Percentiles rank a stretch among this genome's conserved stretches.
phyloP scores from a whole-genome alignment of 1,284 basidiomycete genomes.

The Apiotrichum mycotoxinovorans region DNA sequence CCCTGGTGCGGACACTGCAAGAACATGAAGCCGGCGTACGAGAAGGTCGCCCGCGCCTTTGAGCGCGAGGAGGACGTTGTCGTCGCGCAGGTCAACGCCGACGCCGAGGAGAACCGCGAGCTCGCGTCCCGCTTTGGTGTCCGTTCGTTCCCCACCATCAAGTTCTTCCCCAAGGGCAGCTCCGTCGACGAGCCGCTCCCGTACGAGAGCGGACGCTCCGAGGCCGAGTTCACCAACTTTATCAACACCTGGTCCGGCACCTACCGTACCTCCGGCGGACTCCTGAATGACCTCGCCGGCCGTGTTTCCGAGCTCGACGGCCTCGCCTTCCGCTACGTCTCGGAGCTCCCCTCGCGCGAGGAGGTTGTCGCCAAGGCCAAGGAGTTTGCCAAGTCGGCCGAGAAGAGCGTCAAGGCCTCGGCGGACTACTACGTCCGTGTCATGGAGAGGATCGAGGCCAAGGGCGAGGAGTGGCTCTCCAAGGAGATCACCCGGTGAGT shows the following conservation, averaged over 20 bases:
- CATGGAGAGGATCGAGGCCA: constrained; percentile 80
- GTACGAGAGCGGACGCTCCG: constrained; percentile 55
- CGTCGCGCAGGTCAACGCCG: constrained; percentile 86
- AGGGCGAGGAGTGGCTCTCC: constrained; percentile 70
- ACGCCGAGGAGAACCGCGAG: constrained; percentile 72
- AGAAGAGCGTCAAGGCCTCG: constrained; percentile 47
- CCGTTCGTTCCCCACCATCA: constrained; percentile 80
- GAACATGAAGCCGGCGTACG: constrained; percentile 78
- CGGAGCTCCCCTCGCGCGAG: constrained; percentile 54
- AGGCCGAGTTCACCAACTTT: constrained; percentile 53
- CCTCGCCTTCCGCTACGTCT: constrained; percentile 74
- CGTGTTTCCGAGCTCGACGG: constrained; percentile 69
- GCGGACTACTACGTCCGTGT: constrained; percentile 83
- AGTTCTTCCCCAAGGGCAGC: constrained; percentile 76
- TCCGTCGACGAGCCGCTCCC: constrained; percentile 54
- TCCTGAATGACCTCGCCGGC: constrained; percentile 77
- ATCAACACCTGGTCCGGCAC: constrained; percentile 86
- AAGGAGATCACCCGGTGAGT: constrained; percentile 81
- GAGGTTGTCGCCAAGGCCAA: constrained; percentile 60
- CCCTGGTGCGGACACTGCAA: constrained; percentile 46
- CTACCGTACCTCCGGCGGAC: constrained; percentile 73
- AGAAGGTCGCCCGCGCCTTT: constrained; percentile 78
- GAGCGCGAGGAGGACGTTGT: constrained; percentile 72
- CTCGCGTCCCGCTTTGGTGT: constrained; percentile 73
- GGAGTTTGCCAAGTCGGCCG: constrained; percentile 22